Conservation (phyloP, 441 rosid species). For the Cnidoscolus chayamansa region DNA sequence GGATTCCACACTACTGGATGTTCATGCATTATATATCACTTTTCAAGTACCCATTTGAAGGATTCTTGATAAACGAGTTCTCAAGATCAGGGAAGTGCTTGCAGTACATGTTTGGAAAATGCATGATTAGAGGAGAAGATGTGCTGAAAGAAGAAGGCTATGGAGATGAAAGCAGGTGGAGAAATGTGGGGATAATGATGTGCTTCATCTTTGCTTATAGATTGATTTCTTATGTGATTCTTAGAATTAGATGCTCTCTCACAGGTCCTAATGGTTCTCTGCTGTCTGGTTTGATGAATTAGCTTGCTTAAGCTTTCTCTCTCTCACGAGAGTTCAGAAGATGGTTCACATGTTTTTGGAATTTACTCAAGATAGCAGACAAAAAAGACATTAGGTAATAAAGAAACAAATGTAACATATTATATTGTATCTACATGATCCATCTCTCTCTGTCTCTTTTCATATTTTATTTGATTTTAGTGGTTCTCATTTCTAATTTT, state of each 20-base stretch:
- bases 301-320: slow-evolving; percentile 10
- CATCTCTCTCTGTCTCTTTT: no score
- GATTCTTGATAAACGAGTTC: slow-evolving; percentile 84
- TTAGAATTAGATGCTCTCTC: slow-evolving; percentile 67
- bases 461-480: no score
- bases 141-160: slow-evolving; percentile 74
- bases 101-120: slow-evolving; percentile 58
- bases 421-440: background rate
- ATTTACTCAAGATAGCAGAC: slow-evolving; percentile 28
- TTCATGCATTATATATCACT: slow-evolving; percentile 87
- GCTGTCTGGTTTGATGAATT: slow-evolving; percentile 31
- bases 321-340: slow-evolving; percentile 21
- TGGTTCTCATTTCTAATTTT: no score
- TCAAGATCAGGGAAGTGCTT: slow-evolving; percentile 68
- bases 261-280: slow-evolving; percentile 36
- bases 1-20: slow-evolving; percentile 78
- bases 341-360: slow-evolving; percentile 44
- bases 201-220: slow-evolving; percentile 74
- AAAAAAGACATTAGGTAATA: slow-evolving; percentile 6
- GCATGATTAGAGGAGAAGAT: slow-evolving; percentile 62
- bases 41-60: slow-evolving; percentile 96
- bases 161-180: slow-evolving; percentile 69
- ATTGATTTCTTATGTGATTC: slow-evolving; percentile 69
- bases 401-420: slow-evolving; percentile 17
- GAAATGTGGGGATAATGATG: slow-evolving; percentile 69